Evolutionary conservation across 1,284 basidiomycete genomes (phyloP).

Genomic region (Rhodotorula mucilaginosa): DNA sequence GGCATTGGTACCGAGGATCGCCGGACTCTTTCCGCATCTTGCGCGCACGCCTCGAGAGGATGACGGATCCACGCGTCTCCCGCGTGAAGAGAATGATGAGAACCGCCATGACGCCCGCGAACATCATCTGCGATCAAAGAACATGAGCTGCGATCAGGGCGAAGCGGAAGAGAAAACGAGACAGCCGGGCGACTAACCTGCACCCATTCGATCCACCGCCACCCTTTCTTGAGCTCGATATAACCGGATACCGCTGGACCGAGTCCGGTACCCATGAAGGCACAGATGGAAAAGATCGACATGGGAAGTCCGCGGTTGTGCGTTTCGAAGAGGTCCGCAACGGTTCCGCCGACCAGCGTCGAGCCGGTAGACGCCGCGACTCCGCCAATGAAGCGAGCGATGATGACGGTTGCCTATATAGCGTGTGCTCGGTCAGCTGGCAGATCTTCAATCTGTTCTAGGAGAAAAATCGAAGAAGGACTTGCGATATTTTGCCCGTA

Average conservation of each 20-base stretch:
- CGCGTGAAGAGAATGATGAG: constrained; percentile 35
- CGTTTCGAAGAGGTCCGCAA: constrained; percentile 45
- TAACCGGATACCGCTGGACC: constrained; percentile 43
- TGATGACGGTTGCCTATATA: constrained; percentile 56
- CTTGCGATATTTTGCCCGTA: constrained; percentile 61
- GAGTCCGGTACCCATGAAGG: constrained; percentile 61
- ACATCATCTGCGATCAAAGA: constrained; percentile 54
- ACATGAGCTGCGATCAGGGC: not conserved
- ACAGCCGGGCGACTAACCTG: constrained; percentile 41
- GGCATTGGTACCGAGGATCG: constrained; percentile 46
- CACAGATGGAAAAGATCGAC: constrained; percentile 61
- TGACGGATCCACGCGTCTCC: constrained; percentile 42
- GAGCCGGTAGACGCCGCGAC: constrained; percentile 62
- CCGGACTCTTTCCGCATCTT: constrained; percentile 44
- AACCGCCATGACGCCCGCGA: constrained; percentile 20
- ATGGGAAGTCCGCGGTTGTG: constrained; percentile 61
- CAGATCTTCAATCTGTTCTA: not conserved
- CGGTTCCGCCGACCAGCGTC: constrained; percentile 50
- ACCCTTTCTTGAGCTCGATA: constrained; percentile 31
- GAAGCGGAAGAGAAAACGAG: no score
- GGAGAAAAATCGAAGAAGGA: not conserved
- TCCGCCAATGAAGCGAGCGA: constrained; percentile 65
- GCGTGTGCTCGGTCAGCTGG: not conserved
- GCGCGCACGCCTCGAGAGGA: constrained; percentile 41
- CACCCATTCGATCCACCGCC: constrained; percentile 53